Evolutionary conservation across 768 basidiomycete species (phyloP).

Genomic region (Tricholoma matsutake): DNA sequence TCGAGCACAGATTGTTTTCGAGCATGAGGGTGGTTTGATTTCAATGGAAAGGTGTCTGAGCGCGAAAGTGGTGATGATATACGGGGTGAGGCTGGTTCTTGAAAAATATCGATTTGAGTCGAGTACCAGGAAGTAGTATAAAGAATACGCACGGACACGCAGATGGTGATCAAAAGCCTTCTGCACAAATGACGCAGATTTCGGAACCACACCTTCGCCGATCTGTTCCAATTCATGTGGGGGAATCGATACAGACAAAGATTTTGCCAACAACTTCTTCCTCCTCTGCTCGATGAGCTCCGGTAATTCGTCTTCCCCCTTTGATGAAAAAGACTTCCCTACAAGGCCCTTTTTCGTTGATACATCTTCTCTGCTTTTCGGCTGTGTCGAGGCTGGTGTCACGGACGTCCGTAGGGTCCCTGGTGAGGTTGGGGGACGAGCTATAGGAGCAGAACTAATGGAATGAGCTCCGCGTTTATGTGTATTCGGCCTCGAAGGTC

Average conservation of each 20-base stretch:
- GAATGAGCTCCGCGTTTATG: slow-evolving; percentile 79
- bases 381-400: slow-evolving; percentile 19
- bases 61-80: slow-evolving; percentile 47
- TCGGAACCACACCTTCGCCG: slow-evolving; percentile 26
- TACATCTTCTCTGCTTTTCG: slow-evolving; percentile 25
- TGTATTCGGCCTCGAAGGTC: slow-evolving; percentile 31
- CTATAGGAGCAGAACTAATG: slow-evolving; percentile 77
- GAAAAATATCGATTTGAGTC: neutral
- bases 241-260: slow-evolving; percentile 63
- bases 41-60: slow-evolving; percentile 47
- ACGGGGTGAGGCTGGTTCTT: slow-evolving; percentile 34
- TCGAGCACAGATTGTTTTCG: slow-evolving; percentile 70
- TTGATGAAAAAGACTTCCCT: slow-evolving; percentile 36
- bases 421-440: slow-evolving; percentile 81
- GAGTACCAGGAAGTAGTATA: slow-evolving; percentile 2
- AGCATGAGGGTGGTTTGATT: slow-evolving; percentile 70
- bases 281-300: slow-evolving; percentile 52
- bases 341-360: slow-evolving; percentile 52
- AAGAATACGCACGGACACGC: slow-evolving; percentile 16
- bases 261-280: slow-evolving; percentile 54
- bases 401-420: slow-evolving; percentile 46
- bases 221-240: slow-evolving; percentile 43
- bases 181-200: slow-evolving; percentile 30
- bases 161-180: slow-evolving; percentile 21
- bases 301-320: slow-evolving; percentile 37